Conservation (phyloP, 768 basidiomycete species). For the Pisolithus marmoratus region DNA sequence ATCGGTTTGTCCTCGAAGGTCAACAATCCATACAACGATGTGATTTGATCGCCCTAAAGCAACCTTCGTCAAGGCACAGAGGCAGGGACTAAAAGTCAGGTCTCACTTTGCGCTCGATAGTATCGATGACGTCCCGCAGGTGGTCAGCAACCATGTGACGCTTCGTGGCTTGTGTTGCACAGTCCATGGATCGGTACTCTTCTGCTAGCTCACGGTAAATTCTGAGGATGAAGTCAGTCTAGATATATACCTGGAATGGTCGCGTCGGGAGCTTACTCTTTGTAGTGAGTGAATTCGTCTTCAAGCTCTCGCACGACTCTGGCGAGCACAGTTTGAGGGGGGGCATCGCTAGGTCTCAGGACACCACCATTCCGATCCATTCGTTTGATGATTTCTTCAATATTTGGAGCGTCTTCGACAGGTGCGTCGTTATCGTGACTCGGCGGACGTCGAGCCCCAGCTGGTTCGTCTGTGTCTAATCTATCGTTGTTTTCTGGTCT, state of each 20-base stretch:
- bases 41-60: slow-evolving; percentile 84
- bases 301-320: slow-evolving; percentile 85
- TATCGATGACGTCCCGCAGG: slow-evolving; percentile 85
- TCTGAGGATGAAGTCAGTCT: slow-evolving; percentile 36
- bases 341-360: slow-evolving; percentile 36
- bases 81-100: background rate
- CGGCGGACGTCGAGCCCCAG: background rate
- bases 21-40: slow-evolving; percentile 81
- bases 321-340: slow-evolving; percentile 83
- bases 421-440: slow-evolving; percentile 11
- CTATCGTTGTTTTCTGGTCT: background rate
- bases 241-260: slow-evolving; percentile 1
- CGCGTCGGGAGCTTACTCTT: slow-evolving; percentile 53
- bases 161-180: slow-evolving; percentile 73
- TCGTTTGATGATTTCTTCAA: slow-evolving; percentile 22
- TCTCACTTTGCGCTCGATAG: slow-evolving; percentile 83
- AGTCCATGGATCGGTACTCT: slow-evolving; percentile 87
- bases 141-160: slow-evolving; percentile 85
- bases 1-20: slow-evolving; percentile 64
- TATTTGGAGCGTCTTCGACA: slow-evolving; percentile 9
- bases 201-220: slow-evolving; percentile 89
- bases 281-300: slow-evolving; percentile 93
- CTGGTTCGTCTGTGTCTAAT: background rate
- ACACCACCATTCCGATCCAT: slow-evolving; percentile 21
- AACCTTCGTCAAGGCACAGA: background rate